phyloP scores from a whole-genome alignment of 2,329 filamentous ascomycete genomes.

The Xylaria sp. region DNA sequence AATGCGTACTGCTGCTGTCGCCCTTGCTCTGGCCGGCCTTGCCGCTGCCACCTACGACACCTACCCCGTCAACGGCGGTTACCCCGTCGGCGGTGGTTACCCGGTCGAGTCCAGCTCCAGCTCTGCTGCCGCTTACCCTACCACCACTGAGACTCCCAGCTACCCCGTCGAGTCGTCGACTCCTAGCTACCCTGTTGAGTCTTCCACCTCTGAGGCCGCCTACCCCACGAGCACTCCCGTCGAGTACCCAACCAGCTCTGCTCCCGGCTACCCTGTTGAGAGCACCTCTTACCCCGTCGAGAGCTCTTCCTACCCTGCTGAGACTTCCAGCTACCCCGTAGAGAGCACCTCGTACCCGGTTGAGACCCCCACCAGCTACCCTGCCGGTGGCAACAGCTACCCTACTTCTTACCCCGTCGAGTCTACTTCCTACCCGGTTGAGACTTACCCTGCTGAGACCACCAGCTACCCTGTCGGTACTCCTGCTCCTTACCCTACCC shows the following conservation, averaged over 20 bases:
- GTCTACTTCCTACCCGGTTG: slow-evolving; percentile 18
- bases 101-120: slow-evolving; percentile 31
- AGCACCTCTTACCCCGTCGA: slow-evolving; percentile 23
- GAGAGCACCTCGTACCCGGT: slow-evolving; percentile 29
- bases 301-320: slow-evolving; percentile 8
- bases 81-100: slow-evolving; percentile 33
- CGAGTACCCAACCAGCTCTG: slow-evolving; percentile 19
- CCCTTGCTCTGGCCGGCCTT: slow-evolving; percentile 38
- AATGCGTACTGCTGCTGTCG: slow-evolving; percentile 39
- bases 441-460: slow-evolving; percentile 28
- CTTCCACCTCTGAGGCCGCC: not conserved
- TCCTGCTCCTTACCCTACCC: slow-evolving; percentile 34
- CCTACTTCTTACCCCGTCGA: slow-evolving; percentile 25
- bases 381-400: slow-evolving; percentile 26
- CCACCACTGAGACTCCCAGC: slow-evolving; percentile 12
- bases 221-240: slow-evolving; percentile 21
- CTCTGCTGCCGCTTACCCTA: slow-evolving; percentile 10
- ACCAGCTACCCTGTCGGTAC: slow-evolving; percentile 24
- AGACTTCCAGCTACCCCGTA: slow-evolving; percentile 17
- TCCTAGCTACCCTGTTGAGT: slow-evolving; percentile 21
- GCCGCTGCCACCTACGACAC: slow-evolving; percentile 37
- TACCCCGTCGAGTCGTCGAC: slow-evolving; percentile 20
- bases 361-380: slow-evolving; percentile 20
- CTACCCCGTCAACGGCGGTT: slow-evolving; percentile 33
- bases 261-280: slow-evolving; percentile 31